These are phyloP conservation scores for Penicillium olsonii DNA, from an alignment of 2,329 filamentous ascomycete genomes.

Conservation along the genomic window DNA sequence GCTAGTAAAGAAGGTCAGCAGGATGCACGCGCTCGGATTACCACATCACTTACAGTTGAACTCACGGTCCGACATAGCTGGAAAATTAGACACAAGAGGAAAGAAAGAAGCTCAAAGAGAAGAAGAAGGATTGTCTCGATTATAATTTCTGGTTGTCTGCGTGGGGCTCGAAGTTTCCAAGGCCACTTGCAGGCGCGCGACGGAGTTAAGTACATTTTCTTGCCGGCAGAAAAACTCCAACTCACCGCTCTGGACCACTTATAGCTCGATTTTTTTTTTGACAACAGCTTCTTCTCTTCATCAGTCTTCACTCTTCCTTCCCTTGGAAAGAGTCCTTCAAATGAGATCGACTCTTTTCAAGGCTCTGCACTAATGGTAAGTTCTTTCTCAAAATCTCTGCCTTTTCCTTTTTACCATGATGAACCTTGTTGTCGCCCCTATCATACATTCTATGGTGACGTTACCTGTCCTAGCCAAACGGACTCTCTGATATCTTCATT, in stretches of 20 bases:
- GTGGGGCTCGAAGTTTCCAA: conserved; percentile 21
- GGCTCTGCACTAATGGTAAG: conserved; percentile 30
- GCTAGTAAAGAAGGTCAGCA: conserved; percentile 39
- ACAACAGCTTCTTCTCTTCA: conserved; percentile 12
- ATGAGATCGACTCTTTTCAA: conserved; percentile 19
- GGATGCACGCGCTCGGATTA: conserved; percentile 9
- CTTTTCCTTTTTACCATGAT: conserved; percentile 47
- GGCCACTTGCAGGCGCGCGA: conserved; percentile 12
- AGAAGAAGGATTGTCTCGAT: too few species aligned
- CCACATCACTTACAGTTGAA: conserved; percentile 48
- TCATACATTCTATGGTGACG: conserved; percentile 61
- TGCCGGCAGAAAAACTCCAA: conserved; percentile 26
- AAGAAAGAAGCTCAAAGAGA: not conserved
- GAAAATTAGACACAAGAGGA: too few species aligned
- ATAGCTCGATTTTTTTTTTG: conserved; percentile 27
- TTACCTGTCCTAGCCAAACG: conserved; percentile 64
- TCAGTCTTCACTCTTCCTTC: conserved; percentile 10
- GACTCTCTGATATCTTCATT: conserved; percentile 51
- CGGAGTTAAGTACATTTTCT: conserved; percentile 23
- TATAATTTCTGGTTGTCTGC: conserved; percentile 17
- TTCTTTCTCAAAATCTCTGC: conserved; percentile 9
- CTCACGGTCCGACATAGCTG: conserved; percentile 59
- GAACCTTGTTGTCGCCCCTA: conserved; percentile 65
- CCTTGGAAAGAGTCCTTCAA: conserved; percentile 20
- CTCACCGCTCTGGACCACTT: conserved; percentile 25